Conservation (phyloP, 495 filamentous ascomycete genomes). For the Talaromyces borbonicus region DNA sequence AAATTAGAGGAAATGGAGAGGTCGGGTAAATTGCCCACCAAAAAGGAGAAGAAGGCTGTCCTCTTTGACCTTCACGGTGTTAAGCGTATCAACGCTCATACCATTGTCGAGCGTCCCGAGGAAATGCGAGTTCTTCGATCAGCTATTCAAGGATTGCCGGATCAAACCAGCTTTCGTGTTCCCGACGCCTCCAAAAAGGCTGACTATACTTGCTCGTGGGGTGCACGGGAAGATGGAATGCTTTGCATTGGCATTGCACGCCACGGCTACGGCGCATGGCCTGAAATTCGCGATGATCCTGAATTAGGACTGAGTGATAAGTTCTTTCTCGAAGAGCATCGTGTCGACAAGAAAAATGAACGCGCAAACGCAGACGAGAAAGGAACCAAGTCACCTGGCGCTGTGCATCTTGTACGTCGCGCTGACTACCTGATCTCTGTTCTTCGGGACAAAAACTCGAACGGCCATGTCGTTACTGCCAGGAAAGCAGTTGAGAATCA, state of each 20-base stretch:
- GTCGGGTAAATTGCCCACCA: conserved; percentile 66
- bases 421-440: conserved; percentile 91
- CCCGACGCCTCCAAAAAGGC: conserved; percentile 85
- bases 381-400: conserved; percentile 81
- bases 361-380: conserved; percentile 62
- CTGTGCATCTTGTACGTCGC: conserved; percentile 89
- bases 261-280: conserved; percentile 93
- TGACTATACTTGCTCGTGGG: conserved; percentile 81
- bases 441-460: conserved; percentile 66
- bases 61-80: conserved; percentile 87
- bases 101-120: conserved; percentile 75
- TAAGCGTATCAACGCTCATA: conserved; percentile 90
- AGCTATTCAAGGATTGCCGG: conserved; percentile 50
- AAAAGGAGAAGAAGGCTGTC: conserved; percentile 95
- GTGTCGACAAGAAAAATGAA: conserved; percentile 94
- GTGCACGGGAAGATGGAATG: conserved; percentile 91
- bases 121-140: conserved; percentile 79
- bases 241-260: conserved; percentile 83
- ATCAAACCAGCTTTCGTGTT: conserved; percentile 71
- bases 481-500: conserved; percentile 80
- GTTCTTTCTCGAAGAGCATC: conserved; percentile 94
- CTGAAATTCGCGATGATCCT: conserved; percentile 80
- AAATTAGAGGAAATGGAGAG: conserved; percentile 52
- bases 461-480: conserved; percentile 53
- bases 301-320: conserved; percentile 84